Evolutionary conservation across 2,329 filamentous ascomycete genomes (phyloP).

Genomic region (Epichloe sibirici): DNA sequence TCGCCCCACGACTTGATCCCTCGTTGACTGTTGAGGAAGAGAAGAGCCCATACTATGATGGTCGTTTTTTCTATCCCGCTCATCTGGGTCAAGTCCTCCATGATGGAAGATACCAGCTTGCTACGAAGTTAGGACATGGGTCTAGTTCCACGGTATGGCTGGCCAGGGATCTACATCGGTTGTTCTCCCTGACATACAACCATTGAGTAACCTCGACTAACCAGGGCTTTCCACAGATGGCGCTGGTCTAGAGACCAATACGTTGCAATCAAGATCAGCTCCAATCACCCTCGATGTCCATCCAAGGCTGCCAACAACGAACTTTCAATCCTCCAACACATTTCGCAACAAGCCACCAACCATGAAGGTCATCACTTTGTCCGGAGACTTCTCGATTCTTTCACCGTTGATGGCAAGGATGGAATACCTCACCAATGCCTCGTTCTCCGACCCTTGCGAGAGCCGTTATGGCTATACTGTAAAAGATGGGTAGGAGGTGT

Average conservation of each 20-base stretch:
- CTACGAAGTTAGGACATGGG: constrained; percentile 12
- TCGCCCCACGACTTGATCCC: constrained; percentile 9
- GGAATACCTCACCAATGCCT: constrained; percentile 4
- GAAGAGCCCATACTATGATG: too few relatives aligned
- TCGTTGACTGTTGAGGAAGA: background rate
- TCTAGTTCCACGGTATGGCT: constrained; percentile 14
- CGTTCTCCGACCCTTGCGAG: constrained; percentile 9
- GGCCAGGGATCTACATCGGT: constrained; percentile 11
- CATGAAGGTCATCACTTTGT: constrained; percentile 13
- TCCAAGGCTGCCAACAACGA: constrained; percentile 1
- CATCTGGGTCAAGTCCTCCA: constrained; percentile 1
- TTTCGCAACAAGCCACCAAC: constrained; percentile 4
- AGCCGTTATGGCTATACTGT: constrained; percentile 15
- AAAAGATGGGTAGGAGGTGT: constrained; percentile 10
- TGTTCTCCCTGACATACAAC: background rate
- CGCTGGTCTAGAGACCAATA: constrained; percentile 13
- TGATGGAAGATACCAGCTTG: constrained; percentile 10
- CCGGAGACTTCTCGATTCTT: constrained; percentile 9
- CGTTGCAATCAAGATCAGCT: constrained; percentile 13
- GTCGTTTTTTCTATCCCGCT: too few relatives aligned
- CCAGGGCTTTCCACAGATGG: constrained; percentile 6
- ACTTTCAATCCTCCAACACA: constrained; percentile 7
- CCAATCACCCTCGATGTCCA: background rate
- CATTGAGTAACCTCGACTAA: background rate
- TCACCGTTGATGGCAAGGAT: constrained; percentile 3